Conservation (phyloP, 805 yeast genomes). For the Sugiyamaella lignohabitans region DNA sequence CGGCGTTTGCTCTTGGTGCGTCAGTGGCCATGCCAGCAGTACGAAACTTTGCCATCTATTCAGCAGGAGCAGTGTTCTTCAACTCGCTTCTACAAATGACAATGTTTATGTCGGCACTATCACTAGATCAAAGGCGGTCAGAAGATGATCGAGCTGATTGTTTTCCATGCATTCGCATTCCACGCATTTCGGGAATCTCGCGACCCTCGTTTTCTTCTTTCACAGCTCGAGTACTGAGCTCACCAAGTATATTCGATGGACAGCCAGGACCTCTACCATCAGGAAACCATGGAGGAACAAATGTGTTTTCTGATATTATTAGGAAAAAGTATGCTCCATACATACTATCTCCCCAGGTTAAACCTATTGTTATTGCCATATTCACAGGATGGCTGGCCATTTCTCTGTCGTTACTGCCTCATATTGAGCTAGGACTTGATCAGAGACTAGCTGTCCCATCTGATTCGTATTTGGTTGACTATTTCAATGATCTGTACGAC, state of each 20-base stretch:
- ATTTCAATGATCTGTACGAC: constrained; percentile 67
- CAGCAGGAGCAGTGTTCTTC: constrained; percentile 76
- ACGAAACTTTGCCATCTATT: constrained; percentile 82
- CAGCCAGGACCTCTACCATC: too few relatives aligned
- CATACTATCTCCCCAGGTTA: constrained; percentile 43
- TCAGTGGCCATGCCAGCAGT: constrained; percentile 94
- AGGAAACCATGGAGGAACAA: not conserved
- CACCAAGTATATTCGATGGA: constrained; percentile 16
- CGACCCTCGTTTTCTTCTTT: constrained; percentile 14
- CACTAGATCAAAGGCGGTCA: constrained; percentile 57
- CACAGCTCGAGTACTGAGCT: constrained; percentile 15
- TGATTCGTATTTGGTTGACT: constrained; percentile 73
- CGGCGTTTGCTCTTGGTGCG: constrained; percentile 73
- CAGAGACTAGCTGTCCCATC: constrained; percentile 83
- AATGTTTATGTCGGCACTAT: constrained; percentile 64
- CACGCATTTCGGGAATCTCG: constrained; percentile 10
- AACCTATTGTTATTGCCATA: constrained; percentile 43
- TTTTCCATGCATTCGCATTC: constrained; percentile 46
- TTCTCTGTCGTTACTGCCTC: constrained; percentile 64
- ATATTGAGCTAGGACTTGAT: constrained; percentile 72
- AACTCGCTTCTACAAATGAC: constrained; percentile 78
- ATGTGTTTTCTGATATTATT: constrained; percentile 37
- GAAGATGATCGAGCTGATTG: constrained; percentile 57
- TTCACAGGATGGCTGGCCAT: constrained; percentile 62
- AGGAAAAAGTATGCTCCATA: constrained; percentile 51